Base-by-base conservation (phyloP, 2,329 filamentous ascomycete species). In the Paraphoma sp. region DNA sequence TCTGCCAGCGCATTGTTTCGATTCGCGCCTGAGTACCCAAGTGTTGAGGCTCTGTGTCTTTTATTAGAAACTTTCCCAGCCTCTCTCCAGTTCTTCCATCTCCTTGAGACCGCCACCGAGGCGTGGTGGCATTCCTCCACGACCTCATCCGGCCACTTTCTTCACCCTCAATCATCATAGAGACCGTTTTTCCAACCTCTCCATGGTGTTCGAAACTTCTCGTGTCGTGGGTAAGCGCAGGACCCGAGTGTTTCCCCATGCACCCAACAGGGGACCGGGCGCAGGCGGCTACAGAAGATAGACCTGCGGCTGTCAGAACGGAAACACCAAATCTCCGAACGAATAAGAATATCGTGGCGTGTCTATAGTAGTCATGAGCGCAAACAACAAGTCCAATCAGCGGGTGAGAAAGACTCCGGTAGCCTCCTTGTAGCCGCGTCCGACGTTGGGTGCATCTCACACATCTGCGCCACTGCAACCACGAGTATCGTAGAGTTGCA, bases 401-500 rank as follows among this genome's bases (percentile, higher is more conserved):
- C 42, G 38, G 41, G 47, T 52, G n/a, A 40, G 47, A 45, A 28
- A 17, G 30, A 49, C 43, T 46, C 40, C 23, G 51, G 46, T 29
- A 36, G 50, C 45, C 3, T 33, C 46, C 38, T 46, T 23, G 28
- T 65, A 64, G 64, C 64, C 64, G 59, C 63, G 58, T 53, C 56
- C 45, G 30, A 36, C 44, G 38, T 8, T 12, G 48, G 41, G n/a
- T 45, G 49, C 50, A 57, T 48, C 10, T 40, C 31, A 48, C 30
- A 36, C 47, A 45, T 45, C 45, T 56, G 48, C 48, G 58, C 53
- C 51, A 56, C 52, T 47, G 47, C 50, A 54, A 45, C 52, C 45
- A 64, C 52, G 65, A 60, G 63, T 69, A 61, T 60, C 63, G 63
- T 36, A 36, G 33, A 36, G 55, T 55, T 45, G 28, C 46, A 49